Evolutionary conservation across 257 asterid genomes (phyloP), one percentile per base, ranked within the genome.

Genomic region (Solanum appendiculatum): DNA sequence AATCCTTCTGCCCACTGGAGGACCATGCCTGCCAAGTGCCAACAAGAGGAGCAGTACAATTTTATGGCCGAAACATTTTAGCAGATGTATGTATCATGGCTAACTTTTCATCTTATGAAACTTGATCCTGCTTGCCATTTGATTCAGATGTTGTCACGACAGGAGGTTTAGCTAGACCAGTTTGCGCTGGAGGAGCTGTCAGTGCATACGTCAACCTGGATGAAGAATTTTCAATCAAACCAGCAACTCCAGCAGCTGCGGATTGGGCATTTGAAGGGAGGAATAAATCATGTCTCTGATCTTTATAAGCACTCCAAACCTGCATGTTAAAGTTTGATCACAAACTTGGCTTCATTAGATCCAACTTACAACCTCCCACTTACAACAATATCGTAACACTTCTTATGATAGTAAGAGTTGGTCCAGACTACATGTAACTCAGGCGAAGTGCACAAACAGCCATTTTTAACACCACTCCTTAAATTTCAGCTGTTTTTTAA

Each of bases 251-350:
- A 63, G 99, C 99, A 72, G 98, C 97, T 78, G 99, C 94, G 87
- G 98, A 94, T 90, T 95, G 99, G 74, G 98, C 98, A 90, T 94
- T 97, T 89, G 98, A 97, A 27, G 99, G 99, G 88, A 97, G 99
- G 88, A 97, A 97, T 40, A 97, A 96, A 90, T 97, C 99, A 34
- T 97, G 99, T 89, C 93, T 93, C 93, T 97, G 99, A 89, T 97
- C 97, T 89, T 97, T 97, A 87, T 97, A 97, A 73, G 99, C 99
- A 93, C 93, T 90, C 99, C 99, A 97, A 16, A 97, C 98, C 99
- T 96, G 93, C 93, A 87, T 9, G 84, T n/a, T 42, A 9, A 72
- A 44, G 34, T 34, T 77, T 66, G 64, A 42, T 10, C 33, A 36
- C 18, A 42, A 77, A 77, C 68, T 81, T 48, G 44, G 68, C 58